A percentile compares a stretch with the other conserved stretches of the same genome.
Evolutionary conservation across 169 alveolate species (phyloP).

Genomic region (Plasmodium knowlesi): DNA sequence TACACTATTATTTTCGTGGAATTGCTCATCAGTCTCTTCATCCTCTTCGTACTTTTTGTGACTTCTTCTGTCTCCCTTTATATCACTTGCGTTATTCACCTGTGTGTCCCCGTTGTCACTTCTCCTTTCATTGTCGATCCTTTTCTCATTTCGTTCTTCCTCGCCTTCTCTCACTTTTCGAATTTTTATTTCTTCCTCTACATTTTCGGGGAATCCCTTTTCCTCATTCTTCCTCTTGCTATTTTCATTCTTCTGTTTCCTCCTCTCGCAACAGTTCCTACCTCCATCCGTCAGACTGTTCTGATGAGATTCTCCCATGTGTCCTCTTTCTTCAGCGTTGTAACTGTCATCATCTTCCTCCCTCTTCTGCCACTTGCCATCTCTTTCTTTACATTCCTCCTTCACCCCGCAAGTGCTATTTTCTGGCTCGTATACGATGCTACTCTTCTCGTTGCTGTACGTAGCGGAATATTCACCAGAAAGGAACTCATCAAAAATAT

Average conservation of each 20-base stretch:
- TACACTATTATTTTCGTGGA: neutral
- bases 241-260: neutral
- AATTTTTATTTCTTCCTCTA: slow-evolving; percentile 26
- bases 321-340: neutral
- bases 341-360: slow-evolving; percentile 9
- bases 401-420: neutral
- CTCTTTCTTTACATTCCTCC: neutral
- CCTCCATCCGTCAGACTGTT: neutral
- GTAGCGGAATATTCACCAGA: slow-evolving; percentile 6
- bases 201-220: neutral
- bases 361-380: neutral
- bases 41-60: neutral
- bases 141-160: slow-evolving; percentile 2
- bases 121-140: neutral
- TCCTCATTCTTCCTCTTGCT: slow-evolving; percentile 26
- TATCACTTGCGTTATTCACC: neutral
- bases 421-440: neutral
- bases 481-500: slow-evolving; percentile 28
- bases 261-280: neutral
- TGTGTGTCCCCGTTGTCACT: neutral
- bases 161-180: slow-evolving; percentile 12
- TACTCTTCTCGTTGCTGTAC: neutral
- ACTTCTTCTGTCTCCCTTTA: neutral
- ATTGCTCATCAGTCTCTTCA: neutral
- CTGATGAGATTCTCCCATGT: neutral